phyloP scores from a whole-genome alignment of 2,329 filamentous ascomycete species.

The Scytalidium sp. region DNA sequence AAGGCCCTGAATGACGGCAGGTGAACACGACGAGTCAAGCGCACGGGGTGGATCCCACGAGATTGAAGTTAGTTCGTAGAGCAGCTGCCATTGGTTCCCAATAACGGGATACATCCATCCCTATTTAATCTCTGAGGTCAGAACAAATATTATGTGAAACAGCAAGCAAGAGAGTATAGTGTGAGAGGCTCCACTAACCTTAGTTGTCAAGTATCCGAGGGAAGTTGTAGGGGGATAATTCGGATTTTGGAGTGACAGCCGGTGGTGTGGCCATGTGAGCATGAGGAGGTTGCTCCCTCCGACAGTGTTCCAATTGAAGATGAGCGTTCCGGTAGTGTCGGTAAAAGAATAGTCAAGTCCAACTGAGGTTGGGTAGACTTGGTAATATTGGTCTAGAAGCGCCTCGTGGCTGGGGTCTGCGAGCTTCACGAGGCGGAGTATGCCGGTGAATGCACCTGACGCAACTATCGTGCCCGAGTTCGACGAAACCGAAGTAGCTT shows the following conservation, averaged over 20 bases:
- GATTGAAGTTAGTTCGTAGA: slow-evolving; percentile 16
- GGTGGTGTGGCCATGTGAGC: slow-evolving; percentile 23
- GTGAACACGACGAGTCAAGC: slow-evolving; percentile 18
- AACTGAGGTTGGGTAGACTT: slow-evolving; percentile 17
- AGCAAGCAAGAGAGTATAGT: neutral
- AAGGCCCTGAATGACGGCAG: slow-evolving; percentile 15
- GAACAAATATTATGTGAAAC: no score
- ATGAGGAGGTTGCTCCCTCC: slow-evolving; percentile 17
- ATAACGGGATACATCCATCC: slow-evolving; percentile 23
- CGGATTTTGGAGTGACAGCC: slow-evolving; percentile 15
- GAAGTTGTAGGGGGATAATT: slow-evolving; percentile 15
- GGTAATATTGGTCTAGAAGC: slow-evolving; percentile 18
- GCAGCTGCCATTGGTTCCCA: slow-evolving; percentile 20
- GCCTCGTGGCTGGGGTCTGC: slow-evolving; percentile 15
- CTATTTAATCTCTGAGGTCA: slow-evolving; percentile 5
- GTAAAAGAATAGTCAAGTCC: slow-evolving; percentile 18
- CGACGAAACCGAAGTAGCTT: slow-evolving; percentile 12
- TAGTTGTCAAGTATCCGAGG: slow-evolving; percentile 20
- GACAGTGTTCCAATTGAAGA: slow-evolving; percentile 19
- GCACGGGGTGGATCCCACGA: slow-evolving; percentile 19
- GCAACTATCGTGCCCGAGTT: slow-evolving; percentile 15
- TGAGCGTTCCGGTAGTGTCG: slow-evolving; percentile 15
- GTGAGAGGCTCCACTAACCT: slow-evolving; percentile 12
- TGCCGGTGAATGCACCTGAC: slow-evolving; percentile 12
- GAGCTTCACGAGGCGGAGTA: slow-evolving; percentile 20